Conservation (phyloP, 2,329 filamentous ascomycete genomes). For the Chalaropsis ovoidea region DNA sequence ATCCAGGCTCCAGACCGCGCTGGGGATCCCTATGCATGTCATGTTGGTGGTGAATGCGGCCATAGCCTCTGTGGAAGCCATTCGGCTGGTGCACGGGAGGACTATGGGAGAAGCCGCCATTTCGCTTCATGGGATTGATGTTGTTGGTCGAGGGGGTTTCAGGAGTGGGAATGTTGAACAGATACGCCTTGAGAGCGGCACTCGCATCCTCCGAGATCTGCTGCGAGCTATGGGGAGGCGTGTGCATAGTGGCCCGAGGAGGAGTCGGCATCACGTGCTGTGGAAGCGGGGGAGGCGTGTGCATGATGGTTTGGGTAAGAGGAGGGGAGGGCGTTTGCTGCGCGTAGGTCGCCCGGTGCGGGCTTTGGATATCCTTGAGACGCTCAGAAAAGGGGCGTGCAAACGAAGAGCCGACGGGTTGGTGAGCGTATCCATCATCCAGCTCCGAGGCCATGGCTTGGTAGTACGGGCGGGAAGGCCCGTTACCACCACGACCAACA, state of each 20-base stretch:
- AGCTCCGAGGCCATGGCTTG: conserved; percentile 21
- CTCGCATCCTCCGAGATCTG: conserved; percentile 31
- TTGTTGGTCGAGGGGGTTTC: conserved; percentile 13
- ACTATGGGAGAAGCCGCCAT: neutral
- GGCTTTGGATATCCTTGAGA: conserved; percentile 18
- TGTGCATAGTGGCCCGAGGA: conserved; percentile 16
- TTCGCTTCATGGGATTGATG: conserved; percentile 16
- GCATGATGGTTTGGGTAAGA: neutral
- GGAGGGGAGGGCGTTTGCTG: neutral
- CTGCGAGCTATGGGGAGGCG: conserved; percentile 13
- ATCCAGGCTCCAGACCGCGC: conserved; percentile 19
- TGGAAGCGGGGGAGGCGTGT: conserved; percentile 18
- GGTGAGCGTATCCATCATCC: conserved; percentile 17
- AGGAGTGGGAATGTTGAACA: conserved; percentile 35
- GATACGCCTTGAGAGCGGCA: conserved; percentile 48
- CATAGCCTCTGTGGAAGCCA: conserved; percentile 12
- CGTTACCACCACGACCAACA: neutral
- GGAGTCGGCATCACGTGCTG: conserved; percentile 19
- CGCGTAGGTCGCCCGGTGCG: neutral
- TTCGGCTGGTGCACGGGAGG: conserved; percentile 7
- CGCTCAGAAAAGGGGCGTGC: conserved; percentile 20
- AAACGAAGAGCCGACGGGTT: conserved; percentile 20
- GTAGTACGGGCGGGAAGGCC: conserved; percentile 18
- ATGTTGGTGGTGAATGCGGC: neutral
- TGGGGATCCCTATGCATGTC: neutral